Conservation (phyloP, 495 filamentous ascomycete genomes). For the Hypoxylon fragiforme region DNA sequence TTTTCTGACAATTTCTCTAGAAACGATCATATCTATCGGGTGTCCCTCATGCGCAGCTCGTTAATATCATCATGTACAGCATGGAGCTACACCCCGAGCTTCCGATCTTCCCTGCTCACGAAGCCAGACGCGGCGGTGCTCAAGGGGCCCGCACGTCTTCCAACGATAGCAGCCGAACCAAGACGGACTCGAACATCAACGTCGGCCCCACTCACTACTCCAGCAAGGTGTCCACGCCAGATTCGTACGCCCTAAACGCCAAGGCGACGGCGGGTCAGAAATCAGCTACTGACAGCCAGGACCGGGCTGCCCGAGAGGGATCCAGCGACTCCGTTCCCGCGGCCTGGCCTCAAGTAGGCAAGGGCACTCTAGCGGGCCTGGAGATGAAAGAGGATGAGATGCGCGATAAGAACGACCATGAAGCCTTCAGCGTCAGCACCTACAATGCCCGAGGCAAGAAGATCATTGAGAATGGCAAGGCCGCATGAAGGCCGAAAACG, state of each 20-base stretch:
- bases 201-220: conserved; percentile 17
- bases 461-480: conserved; percentile 35
- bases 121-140: conserved; percentile 34
- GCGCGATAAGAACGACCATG: conserved; percentile 52
- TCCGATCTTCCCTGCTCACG: conserved; percentile 46
- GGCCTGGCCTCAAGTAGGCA: conserved; percentile 68
- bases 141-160: conserved; percentile 36
- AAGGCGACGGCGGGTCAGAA: conserved; percentile 1
- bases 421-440: conserved; percentile 56
- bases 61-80: conserved; percentile 42
- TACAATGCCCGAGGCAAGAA: conserved; percentile 49
- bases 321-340: conserved; percentile 52
- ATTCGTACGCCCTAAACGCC: conserved; percentile 5
- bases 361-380: conserved; percentile 53
- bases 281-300: not conserved
- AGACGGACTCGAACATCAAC: conserved; percentile 22
- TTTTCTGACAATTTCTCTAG: conserved; percentile 25
- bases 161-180: conserved; percentile 11
- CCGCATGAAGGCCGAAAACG: conserved; percentile 23
- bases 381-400: conserved; percentile 53
- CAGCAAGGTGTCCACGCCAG: conserved; percentile 27
- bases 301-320: conserved; percentile 20
- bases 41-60: conserved; percentile 42
- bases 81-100: conserved; percentile 46
- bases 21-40: conserved; percentile 47